Evolutionary conservation across 129 eudicot species (phyloP).

Genomic region (Pseudognaphalium luteoalbum): DNA sequence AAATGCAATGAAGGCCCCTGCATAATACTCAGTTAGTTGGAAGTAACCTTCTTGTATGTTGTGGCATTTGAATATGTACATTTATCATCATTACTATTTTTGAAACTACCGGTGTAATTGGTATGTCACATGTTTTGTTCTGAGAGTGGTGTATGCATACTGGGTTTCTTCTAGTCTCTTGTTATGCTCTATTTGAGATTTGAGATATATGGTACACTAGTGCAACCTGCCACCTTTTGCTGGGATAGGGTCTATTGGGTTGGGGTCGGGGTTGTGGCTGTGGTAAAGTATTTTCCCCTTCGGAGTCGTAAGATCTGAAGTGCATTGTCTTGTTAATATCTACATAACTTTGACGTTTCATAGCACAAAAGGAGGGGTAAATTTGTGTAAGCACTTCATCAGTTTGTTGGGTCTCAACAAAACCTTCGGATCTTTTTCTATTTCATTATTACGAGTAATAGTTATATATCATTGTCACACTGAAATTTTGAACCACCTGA

Average conservation of each 20-base stretch:
- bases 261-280: neutral
- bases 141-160: neutral
- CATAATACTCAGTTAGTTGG: slow-evolving; percentile 6
- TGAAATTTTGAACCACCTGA: neutral
- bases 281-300: neutral
- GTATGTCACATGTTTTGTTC: neutral
- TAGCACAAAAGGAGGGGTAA: neutral
- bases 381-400: too few relatives aligned
- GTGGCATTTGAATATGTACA: neutral
- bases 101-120: neutral
- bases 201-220: neutral
- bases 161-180: neutral
- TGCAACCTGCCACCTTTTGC: neutral
- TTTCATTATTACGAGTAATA: neutral
- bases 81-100: neutral
- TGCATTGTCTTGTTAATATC: neutral
- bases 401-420: neutral
- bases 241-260: neutral
- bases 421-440: neutral
- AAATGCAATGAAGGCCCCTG: neutral
- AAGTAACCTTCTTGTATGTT: neutral
- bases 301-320: neutral
- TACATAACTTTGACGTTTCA: neutral
- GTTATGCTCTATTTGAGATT: neutral
- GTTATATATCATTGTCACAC: neutral